These are phyloP conservation scores for Trametes cinnabarina DNA, from an alignment of 768 basidiomycete species.

Conservation along the genomic window DNA sequence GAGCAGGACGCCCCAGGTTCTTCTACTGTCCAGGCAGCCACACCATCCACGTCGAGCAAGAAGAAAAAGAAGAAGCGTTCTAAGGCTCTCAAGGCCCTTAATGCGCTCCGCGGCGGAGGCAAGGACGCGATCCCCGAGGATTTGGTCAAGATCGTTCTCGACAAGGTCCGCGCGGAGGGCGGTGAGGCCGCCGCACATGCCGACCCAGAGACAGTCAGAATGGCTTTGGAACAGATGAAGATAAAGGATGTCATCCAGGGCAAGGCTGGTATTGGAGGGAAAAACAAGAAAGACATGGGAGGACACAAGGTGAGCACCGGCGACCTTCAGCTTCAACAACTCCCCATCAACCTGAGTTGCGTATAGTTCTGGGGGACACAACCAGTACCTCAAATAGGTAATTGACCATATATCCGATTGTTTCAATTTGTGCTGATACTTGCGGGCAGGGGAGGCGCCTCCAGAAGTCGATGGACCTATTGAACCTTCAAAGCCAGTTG, in stretches of 20 bases:
- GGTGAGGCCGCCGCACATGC: slow-evolving; percentile 45
- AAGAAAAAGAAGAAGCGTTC: slow-evolving; percentile 92
- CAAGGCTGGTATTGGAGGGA: slow-evolving; percentile 71
- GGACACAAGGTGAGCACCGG: slow-evolving; percentile 73
- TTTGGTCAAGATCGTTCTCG: slow-evolving; percentile 64
- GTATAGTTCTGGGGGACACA: slow-evolving; percentile 94
- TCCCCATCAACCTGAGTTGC: background rate
- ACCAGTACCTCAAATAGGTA: slow-evolving; percentile 89
- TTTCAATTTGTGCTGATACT: too few relatives aligned
- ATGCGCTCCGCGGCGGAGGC: slow-evolving; percentile 46
- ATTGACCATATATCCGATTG: too few relatives aligned
- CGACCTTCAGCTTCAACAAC: background rate
- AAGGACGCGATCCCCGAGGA: slow-evolving; percentile 51
- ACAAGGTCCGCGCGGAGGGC: slow-evolving; percentile 58
- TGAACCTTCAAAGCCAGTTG: slow-evolving; percentile 71
- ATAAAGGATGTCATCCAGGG: slow-evolving; percentile 85
- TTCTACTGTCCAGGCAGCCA: slow-evolving; percentile 24
- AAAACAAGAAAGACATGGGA: slow-evolving; percentile 77
- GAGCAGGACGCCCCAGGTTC: slow-evolving; percentile 27
- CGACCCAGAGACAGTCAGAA: slow-evolving; percentile 64
- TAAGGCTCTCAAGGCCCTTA: slow-evolving; percentile 55
- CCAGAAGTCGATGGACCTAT: slow-evolving; percentile 83
- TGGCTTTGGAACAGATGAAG: slow-evolving; percentile 73
- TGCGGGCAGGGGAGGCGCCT: slow-evolving; percentile 56
- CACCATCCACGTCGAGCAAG: slow-evolving; percentile 47